These are phyloP conservation scores for Panus rudis DNA, from an alignment of 768 basidiomycete species.

Conservation along the genomic window DNA sequence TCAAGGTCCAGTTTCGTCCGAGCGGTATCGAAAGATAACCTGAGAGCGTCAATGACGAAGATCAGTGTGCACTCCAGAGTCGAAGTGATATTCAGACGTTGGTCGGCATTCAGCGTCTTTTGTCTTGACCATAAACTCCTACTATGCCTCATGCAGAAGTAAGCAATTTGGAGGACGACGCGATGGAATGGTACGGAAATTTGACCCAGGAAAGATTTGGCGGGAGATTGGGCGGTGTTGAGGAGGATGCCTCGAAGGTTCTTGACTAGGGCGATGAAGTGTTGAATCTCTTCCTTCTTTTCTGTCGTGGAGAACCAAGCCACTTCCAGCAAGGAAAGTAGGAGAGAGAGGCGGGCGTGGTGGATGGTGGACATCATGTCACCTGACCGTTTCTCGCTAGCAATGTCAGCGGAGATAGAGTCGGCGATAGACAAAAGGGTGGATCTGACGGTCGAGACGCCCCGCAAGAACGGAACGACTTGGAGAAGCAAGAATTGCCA, in stretches of 20 bases:
- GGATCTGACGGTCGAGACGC: conserved; percentile 48
- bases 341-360: conserved; percentile 60
- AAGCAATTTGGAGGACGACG: conserved; percentile 70
- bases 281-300: conserved; percentile 44
- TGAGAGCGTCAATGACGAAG: conserved; percentile 61
- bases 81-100: conserved; percentile 50
- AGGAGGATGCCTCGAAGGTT: conserved; percentile 60
- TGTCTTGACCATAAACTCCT: conserved; percentile 41
- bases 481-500: conserved; percentile 72
- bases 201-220: conserved; percentile 62
- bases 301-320: conserved; percentile 65
- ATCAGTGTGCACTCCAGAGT: conserved; percentile 57
- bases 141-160: conserved; percentile 65
- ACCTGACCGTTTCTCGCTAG: conserved; percentile 63
- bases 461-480: conserved; percentile 55
- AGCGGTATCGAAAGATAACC: conserved; percentile 60
- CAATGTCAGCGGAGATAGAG: conserved; percentile 58
- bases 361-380: conserved; percentile 85
- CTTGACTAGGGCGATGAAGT: conserved; percentile 54
- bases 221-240: conserved; percentile 69
- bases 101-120: conserved; percentile 50
- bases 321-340: conserved; percentile 74
- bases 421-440: conserved; percentile 51
- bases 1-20: conserved; percentile 50
- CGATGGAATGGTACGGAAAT: conserved; percentile 70